Evolutionary conservation across 306 rosid species (phyloP), one percentile per base, ranked within the genome.

Genomic region (Sicyos baderoa): DNA sequence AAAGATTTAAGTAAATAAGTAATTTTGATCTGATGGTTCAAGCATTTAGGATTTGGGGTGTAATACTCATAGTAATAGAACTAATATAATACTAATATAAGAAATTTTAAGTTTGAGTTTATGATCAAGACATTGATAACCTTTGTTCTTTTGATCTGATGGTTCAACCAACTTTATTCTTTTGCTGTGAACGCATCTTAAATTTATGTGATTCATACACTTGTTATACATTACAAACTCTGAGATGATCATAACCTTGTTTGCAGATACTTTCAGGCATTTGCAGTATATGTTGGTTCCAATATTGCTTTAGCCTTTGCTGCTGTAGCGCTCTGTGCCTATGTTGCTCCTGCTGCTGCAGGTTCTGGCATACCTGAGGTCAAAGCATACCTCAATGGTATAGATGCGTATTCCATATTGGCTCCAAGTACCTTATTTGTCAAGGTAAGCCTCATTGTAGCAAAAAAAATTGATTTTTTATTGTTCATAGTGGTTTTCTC

Each of bases 311-410:
- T 87, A 68, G 93, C 89, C 56, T 6, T 60, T 59, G 89, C 79
- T 35, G 93, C 96, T 7, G 89, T 82, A 5, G 61, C 69, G 40
- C 84, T 89, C 9, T 89, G 96, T 68, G 94, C 89, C 65, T 89
- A 74, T 76, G 35, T 87, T 54, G 82, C 87, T 65, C 96, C 96
- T n/a, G 91, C 91, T 52, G 96, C 96, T 47, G 94, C 96, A 10
- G 96, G 96, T n/a, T 89, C 96, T 9, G 94, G 96, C 59, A 87
- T 89, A 72, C 96, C 96, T 17, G 96, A 89, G 83, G 96, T 89
- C 70, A 89, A 89, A 85, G 93, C 96, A 53, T 89, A 89, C 74
- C 96, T 89, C 76, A 89, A 89, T 50, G 96, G 96, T 23, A 56
- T 89, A 53, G 96, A 89, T 75, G 80, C 90, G 51, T 81, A 82